Evolutionary conservation across 768 basidiomycete genomes (phyloP), one percentile per base, ranked within the genome.

Genomic region (Collybia sp.): DNA sequence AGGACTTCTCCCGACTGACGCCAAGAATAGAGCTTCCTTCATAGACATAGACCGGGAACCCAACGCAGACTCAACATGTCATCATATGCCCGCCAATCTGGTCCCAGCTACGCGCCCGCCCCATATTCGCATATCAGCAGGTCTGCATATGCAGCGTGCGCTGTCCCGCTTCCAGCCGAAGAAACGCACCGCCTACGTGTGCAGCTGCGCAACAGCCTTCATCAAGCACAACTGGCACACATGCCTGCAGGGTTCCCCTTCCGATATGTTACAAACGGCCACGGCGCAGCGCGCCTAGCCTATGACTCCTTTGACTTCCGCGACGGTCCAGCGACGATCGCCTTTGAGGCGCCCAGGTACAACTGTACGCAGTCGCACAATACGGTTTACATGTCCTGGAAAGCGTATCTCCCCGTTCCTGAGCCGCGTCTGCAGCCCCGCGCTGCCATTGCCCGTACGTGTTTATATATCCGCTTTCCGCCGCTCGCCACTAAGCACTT

Each of bases 221-320:
- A 61, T 36, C 53, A 54, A 18, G 59, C 58, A 33, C 55, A 51
- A 44, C 50, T 71, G 13, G 41, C 61, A 20, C 58, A 61, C 44
- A 58, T 66, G 52, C 66, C 62, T 17, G 49, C 43, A 12, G 68
- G 67, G 2, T 74, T 71, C 47, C 69, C 72, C 1, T 68, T 72
- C 47, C 64, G 53, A 34, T 57, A 54, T 43, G 50, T 54, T 34
- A 47, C 48, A 19, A 57, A 60, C 42, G 51, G 45, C 12, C 50
- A 58, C 25, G 61, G 60, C 13, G 43, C 48, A 3, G 44, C 48
- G 3, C 45, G 42, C 35, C 49, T 65, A 16, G 63, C 63, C 20
- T 55, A 65, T 40, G 59, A 57, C 19, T 57, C 68, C n/a, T 72
- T 63, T 43, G 68, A 71, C 44, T 65, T 72, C 46, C 52, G 48